These are phyloP conservation scores for Xylariaceae sp. DNA, from an alignment of 2,329 filamentous ascomycete genomes.

Conservation along the genomic window DNA sequence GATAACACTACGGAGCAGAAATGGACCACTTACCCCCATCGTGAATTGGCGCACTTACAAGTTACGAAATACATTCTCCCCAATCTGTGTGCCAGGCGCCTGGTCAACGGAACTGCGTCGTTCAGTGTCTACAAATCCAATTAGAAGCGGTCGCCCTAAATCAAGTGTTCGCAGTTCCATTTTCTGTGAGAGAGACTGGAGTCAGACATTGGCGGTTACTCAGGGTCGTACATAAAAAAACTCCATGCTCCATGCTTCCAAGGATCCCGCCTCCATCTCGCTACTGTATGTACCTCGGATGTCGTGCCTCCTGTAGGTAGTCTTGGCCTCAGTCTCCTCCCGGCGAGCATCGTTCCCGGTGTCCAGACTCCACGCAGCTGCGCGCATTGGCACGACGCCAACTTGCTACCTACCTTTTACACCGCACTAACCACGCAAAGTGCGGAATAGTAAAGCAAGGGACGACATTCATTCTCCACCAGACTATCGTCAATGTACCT, in stretches of 20 bases:
- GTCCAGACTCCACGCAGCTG: too few relatives aligned
- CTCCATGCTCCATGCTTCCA: background rate
- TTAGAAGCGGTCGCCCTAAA: background rate
- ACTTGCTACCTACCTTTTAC: too few relatives aligned
- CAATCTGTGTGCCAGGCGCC: too few relatives aligned
- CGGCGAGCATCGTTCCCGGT: background rate
- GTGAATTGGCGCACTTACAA: too few relatives aligned
- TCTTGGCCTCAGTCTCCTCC: background rate
- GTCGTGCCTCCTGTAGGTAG: background rate
- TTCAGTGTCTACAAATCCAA: background rate
- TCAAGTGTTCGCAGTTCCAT: background rate
- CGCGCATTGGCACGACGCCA: too few relatives aligned
- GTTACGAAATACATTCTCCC: too few relatives aligned
- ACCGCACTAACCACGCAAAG: too few relatives aligned
- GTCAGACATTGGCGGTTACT: background rate
- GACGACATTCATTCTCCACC: slow-evolving; percentile 10
- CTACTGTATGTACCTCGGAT: background rate
- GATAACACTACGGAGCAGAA: too few relatives aligned
- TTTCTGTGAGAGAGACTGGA: background rate
- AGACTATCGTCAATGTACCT: slow-evolving; percentile 5
- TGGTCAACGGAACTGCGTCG: background rate
- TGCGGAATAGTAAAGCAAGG: background rate
- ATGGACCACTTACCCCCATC: too few relatives aligned
- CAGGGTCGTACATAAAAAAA: background rate
- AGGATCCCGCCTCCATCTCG: slow-evolving; percentile 3